Evolutionary conservation across 202 grass and related monocot species (phyloP), one percentile per base, ranked within the genome.

Genomic region (Panicum hallii): DNA sequence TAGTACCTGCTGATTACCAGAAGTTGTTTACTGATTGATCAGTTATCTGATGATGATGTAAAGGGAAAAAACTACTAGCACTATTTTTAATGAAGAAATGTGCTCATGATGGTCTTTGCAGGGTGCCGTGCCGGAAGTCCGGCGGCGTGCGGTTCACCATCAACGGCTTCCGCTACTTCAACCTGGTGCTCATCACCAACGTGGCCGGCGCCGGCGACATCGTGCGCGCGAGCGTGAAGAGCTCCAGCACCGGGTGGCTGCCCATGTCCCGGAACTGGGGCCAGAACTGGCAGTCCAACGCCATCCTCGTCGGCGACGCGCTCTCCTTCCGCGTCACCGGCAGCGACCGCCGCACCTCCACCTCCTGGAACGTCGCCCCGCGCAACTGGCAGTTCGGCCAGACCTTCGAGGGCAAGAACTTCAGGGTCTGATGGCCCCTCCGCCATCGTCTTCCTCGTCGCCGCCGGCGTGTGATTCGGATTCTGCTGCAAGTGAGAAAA

Each of bases 141-240:
- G 94, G 94, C 12, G 94, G 94, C 8, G 75, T 91, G 3, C 79
- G 94, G 81, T 97, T 97, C 87, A 91, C 91, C 16, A 91, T 97
- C 65, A 91, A 91, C 82, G 94, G 94, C 30, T 93, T 93, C 91
- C 40, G 77, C 45, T 97, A 97, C 91, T 97, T 97, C 89, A 93
- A 97, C 84, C 84, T 97, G 82, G 89, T 97, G 79, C 89, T 93
- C n/a, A 91, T 97, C 76, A 97, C 91, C 0, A 97, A 97, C 64
- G 94, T 97, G 71, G 94, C 91, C 0, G 94, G 94, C 7, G 87
- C 91, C 0, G 94, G 94, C 4, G 79, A 93, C 89, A 32, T 97
- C 56, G 85, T 93, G 49, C 74, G 75, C 22, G 94, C 82, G 10
- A 87, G 82, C 65, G 89, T 97, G 5, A 93, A 92, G 89, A 85